These are phyloP conservation scores for Leccinum fuscescens DNA, from an alignment of 1,284 basidiomycete genomes.

Conservation along the genomic window DNA sequence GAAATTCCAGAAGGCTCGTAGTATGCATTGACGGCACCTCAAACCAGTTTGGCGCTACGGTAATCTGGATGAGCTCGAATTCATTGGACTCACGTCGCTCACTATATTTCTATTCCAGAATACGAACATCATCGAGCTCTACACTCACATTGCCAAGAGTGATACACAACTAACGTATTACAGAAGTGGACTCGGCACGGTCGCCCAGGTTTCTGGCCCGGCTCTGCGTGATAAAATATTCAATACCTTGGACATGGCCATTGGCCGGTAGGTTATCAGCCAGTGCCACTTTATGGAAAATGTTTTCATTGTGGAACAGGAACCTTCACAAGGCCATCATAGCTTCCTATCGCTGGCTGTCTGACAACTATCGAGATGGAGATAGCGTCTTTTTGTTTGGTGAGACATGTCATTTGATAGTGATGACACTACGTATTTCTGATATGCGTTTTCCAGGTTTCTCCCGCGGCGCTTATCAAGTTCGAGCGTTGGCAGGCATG, in stretches of 20 bases:
- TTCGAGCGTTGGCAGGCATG: conserved; percentile 38
- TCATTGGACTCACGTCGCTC: background rate
- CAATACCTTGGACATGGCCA: conserved; percentile 27
- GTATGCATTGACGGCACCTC: conserved; percentile 41
- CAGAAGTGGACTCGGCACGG: conserved; percentile 37
- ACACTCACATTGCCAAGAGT: conserved; percentile 32
- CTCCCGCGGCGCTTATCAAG: conserved; percentile 42
- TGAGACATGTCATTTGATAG: conserved; percentile 3
- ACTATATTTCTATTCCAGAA: conserved; percentile 22
- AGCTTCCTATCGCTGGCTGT: conserved; percentile 38
- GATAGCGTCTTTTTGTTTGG: conserved; percentile 39
- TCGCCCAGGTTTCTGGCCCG: conserved; percentile 20
- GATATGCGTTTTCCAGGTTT: conserved; percentile 28
- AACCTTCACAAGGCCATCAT: conserved; percentile 34
- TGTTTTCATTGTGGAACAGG: conserved; percentile 14
- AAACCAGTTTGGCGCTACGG: conserved; percentile 35
- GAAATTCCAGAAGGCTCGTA: conserved; percentile 30
- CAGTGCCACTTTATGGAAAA: background rate
- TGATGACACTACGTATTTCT: background rate
- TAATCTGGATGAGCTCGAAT: conserved; percentile 8
- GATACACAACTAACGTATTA: conserved; percentile 36
- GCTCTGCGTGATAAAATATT: conserved; percentile 16
- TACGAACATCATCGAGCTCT: conserved; percentile 39
- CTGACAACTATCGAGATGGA: conserved; percentile 34
- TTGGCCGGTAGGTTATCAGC: conserved; percentile 29